Evolutionary conservation across 176 grass and related monocot species (phyloP), one percentile per base, ranked within the genome.

Genomic region (Ensete ventricosum): DNA sequence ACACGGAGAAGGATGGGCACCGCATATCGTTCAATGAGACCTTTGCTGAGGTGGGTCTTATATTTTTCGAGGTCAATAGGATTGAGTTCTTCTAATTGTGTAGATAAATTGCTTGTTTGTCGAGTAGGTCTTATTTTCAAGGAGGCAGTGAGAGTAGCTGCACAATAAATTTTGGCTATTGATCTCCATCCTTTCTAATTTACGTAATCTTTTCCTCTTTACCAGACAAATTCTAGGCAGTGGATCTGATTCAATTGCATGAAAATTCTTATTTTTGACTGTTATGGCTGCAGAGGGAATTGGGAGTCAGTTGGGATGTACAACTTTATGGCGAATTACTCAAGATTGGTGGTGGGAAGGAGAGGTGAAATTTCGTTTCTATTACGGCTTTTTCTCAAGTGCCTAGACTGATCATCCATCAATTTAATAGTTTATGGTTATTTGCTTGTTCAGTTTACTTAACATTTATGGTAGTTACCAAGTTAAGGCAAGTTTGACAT

Each of bases 1-100:
- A 97, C 74, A 97, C 94, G 0, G 94, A 97, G 85, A 98, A 93
- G 86, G 90, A 98, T 64, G 90, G 94, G 16, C 94, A 98, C 64
- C 87, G 90, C 27, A 88, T 98, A 72, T 98, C 94, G 64, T 98
- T 98, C 80, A 98, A 98, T 26, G 94, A 93, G 57, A 91, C 94
- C 8, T 98, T 98, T 57, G 76, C 90, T 23, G 94, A 98, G 94
- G 94, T 96, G 21, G 2, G 20, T 48, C 5, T 48, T 67, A 14
- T 27, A 34, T 1, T 29, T 65, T 64, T 64, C 16, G 6, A 22
- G 11, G 26, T 67, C 64, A 2, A 67, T 16, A 12, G 25, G 64
- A 8, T 11, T 48, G 17, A 51, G 48, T 70, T 10, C n/a, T 11
- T 65, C 21, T 21, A 13, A 65, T 65, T 3, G 20, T 64, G 62